phyloP scores from a whole-genome alignment of 2,329 filamentous ascomycete species.

The Hypocrella siamensis region DNA sequence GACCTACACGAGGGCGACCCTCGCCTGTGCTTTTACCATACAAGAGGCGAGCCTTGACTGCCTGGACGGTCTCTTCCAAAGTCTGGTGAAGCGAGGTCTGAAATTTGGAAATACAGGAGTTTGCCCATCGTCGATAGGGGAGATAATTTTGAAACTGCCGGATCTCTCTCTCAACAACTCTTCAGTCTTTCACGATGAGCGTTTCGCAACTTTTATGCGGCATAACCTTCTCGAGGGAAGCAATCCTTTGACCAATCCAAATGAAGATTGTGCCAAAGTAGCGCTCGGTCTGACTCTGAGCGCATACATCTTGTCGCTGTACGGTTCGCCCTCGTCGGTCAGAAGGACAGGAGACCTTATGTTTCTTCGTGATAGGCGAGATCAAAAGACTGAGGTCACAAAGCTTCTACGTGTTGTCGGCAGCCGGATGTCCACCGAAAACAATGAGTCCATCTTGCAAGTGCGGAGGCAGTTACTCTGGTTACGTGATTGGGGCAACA shows the following conservation, averaged over 20 bases:
- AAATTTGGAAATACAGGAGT: slow-evolving; percentile 44
- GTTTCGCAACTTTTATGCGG: slow-evolving; percentile 15
- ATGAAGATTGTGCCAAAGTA: slow-evolving; percentile 36
- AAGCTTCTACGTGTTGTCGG: slow-evolving; percentile 41
- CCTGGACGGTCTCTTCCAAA: slow-evolving; percentile 41
- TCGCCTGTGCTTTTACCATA: slow-evolving; percentile 55
- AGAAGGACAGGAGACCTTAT: slow-evolving; percentile 45
- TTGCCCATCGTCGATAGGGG: slow-evolving; percentile 35
- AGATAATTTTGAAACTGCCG: slow-evolving; percentile 28
- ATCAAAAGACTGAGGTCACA: slow-evolving; percentile 45
- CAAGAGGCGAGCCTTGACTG: slow-evolving; percentile 41
- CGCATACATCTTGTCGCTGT: slow-evolving; percentile 36
- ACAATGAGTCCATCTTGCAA: slow-evolving; percentile 48
- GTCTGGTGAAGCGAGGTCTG: slow-evolving; percentile 36
- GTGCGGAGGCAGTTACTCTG: slow-evolving; percentile 52
- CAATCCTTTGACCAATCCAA: slow-evolving; percentile 51
- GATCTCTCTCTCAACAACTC: slow-evolving; percentile 16
- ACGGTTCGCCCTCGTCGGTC: slow-evolving; percentile 33
- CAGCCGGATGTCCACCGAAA: slow-evolving; percentile 34
- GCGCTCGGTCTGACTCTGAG: slow-evolving; percentile 49
- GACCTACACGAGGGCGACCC: slow-evolving; percentile 50
- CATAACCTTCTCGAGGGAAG: slow-evolving; percentile 37
- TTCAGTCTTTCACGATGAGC: slow-evolving; percentile 8
- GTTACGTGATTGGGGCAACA: slow-evolving; percentile 56
- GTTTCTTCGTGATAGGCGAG: slow-evolving; percentile 44